Base-by-base conservation (phyloP, 257 asterid genomes). In the Phtheirospermum japonicum region DNA sequence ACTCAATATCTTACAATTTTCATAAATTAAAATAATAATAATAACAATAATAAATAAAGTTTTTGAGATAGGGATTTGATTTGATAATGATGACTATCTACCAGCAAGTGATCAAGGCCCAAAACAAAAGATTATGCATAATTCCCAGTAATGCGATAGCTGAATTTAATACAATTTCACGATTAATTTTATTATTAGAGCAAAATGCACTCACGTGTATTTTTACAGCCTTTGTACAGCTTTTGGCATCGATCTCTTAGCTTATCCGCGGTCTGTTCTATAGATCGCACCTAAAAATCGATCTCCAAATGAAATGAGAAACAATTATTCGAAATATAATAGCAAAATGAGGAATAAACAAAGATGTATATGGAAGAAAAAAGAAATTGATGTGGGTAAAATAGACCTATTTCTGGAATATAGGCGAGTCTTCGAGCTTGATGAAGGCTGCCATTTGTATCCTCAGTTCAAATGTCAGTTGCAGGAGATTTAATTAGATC, bases 371-470 rank as follows among this genome's bases (percentile, higher is more conserved):
- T 6, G 14, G 11, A 37, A 55, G 1, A 8, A 53, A 23, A 14
- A 4, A 14, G 0, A 17, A 48, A 17, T 48, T n/a, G n/a, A n/a
- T n/a, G n/a, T n/a, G n/a, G n/a, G 62, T 8, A 45, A 45, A 36
- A 39, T 55, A 36, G 50, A 79, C 98, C 93, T 91, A 92, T 71
- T 86, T 91, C 54, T 86, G 95, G 79, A 91, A 91, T 95, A 86
- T 88, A n/a, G 98, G 98, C 13, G 98, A 91, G 77, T 91, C 98
- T 11, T 91, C 98, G 59, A 91, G 94, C 84, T 82, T 81, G 73
- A 85, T 80, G 67, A 88, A 91, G 11, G 90, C 75, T 12, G 95
- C 80, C 98, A 86, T 88, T n/a, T 32, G 6, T 72, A 16, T 13
- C 42, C 45, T 50, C 33, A 32, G 69, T 72, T 67, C 30, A 30